Conservation (phyloP, 2,329 filamentous ascomycete species). For the Trichoderma atrobrunneum region DNA sequence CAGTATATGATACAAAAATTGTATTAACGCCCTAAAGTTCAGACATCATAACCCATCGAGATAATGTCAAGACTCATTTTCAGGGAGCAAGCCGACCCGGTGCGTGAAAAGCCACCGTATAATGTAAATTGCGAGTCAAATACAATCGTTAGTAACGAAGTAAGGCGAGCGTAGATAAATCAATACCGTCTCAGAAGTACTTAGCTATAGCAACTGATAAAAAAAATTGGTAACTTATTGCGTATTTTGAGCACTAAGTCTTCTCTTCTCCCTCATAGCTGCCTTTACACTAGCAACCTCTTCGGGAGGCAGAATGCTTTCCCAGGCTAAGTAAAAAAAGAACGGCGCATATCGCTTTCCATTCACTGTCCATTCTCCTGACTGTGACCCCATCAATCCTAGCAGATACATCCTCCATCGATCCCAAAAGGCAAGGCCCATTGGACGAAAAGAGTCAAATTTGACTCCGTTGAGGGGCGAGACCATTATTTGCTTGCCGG, state of each 20-base stretch:
- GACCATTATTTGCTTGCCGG: not conserved
- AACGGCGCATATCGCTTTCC: not conserved
- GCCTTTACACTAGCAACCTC: not conserved
- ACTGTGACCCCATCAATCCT: constrained; percentile 4
- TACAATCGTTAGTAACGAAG: too few species aligned
- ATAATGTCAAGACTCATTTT: too few species aligned
- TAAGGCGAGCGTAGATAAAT: too few species aligned
- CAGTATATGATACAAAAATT: too few species aligned
- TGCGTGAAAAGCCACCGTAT: too few species aligned
- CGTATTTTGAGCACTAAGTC: not conserved
- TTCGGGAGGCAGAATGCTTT: constrained; percentile 6
- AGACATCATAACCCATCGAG: too few species aligned
- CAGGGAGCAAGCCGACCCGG: too few species aligned
- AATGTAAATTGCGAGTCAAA: too few species aligned
- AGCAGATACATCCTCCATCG: constrained; percentile 21
- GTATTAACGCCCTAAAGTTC: too few species aligned
- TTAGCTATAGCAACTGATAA: not conserved
- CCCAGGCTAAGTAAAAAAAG: constrained; percentile 6
- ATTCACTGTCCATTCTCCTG: not conserved
- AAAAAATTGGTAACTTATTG: not conserved
- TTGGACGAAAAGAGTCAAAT: constrained; percentile 23
- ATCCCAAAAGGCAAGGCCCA: constrained; percentile 25
- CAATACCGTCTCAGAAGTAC: not conserved
- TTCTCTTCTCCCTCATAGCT: not conserved
- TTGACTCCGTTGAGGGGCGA: not conserved